phyloP scores from a whole-genome alignment of 495 filamentous ascomycete genomes.

The Parmelia sp. region DNA sequence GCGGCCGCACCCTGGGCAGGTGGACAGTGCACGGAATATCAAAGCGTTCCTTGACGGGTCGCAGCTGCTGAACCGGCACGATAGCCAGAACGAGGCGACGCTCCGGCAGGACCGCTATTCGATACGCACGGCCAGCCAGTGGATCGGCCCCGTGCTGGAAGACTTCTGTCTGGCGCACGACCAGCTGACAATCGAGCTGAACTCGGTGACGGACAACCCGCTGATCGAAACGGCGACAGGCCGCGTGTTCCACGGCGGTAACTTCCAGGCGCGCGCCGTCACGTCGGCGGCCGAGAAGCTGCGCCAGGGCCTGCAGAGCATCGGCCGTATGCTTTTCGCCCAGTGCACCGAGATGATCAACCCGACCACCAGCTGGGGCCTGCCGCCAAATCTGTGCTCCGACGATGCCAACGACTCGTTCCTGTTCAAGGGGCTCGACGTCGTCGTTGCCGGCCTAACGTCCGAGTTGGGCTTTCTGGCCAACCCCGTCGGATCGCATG shows the following conservation, averaged over 20 bases:
- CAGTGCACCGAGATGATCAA: slow-evolving; percentile 55
- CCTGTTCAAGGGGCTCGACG: slow-evolving; percentile 53
- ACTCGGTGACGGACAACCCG: too few relatives aligned
- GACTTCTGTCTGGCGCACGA: too few relatives aligned
- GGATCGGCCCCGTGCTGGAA: too few relatives aligned
- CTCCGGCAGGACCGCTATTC: too few relatives aligned
- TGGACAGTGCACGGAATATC: too few relatives aligned
- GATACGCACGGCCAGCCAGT: too few relatives aligned
- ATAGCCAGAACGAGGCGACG: too few relatives aligned
- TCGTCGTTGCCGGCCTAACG: slow-evolving; percentile 55
- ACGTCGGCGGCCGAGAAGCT: slow-evolving; percentile 59
- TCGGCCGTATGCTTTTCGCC: slow-evolving; percentile 52
- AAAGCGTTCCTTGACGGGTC: too few relatives aligned
- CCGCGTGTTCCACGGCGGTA: slow-evolving; percentile 54
- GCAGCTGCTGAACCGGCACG: too few relatives aligned
- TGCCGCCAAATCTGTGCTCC: slow-evolving; percentile 50
- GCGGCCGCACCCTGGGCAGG: too few relatives aligned
- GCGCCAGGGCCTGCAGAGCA: slow-evolving; percentile 42
- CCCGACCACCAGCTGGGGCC: slow-evolving; percentile 44
- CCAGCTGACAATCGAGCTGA: too few relatives aligned
- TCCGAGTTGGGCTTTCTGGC: slow-evolving; percentile 52
- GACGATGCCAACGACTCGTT: slow-evolving; percentile 53
- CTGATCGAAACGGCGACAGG: too few relatives aligned
- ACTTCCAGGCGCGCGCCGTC: slow-evolving; percentile 55
- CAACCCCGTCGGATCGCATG: slow-evolving; percentile 48